Conservation (phyloP, 2,329 filamentous ascomycete genomes). For the Nigrospora sphaerica region DNA sequence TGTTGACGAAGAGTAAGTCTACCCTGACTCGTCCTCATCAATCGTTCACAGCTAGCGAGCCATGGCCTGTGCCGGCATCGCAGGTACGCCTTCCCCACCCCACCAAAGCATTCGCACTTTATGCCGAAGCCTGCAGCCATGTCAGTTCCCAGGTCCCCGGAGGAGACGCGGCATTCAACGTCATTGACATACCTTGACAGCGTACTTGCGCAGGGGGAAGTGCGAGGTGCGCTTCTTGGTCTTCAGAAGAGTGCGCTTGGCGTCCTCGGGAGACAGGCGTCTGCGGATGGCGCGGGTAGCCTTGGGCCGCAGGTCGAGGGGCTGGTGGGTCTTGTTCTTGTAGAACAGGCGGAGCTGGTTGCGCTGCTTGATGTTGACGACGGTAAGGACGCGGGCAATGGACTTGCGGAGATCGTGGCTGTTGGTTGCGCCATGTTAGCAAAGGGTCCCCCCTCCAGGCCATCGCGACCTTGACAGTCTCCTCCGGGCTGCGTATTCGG, state of each 20-base stretch:
- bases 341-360: constrained; percentile 98
- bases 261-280: constrained; percentile 88
- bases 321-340: constrained; percentile 99
- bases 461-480: too few relatives aligned
- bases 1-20: constrained; percentile 15
- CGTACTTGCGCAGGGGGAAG: constrained; percentile 98
- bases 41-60: constrained; percentile 6
- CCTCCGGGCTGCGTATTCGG: too few relatives aligned
- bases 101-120: background rate
- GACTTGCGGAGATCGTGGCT: constrained; percentile 99
- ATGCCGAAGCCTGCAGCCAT: background rate
- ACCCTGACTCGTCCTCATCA: constrained; percentile 21
- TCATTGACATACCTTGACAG: constrained; percentile 76
- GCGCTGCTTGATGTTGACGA: constrained; percentile 99
- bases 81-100: too few relatives aligned
- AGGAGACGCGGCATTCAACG: background rate
- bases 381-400: constrained; percentile 95
- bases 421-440: constrained; percentile 9
- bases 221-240: constrained; percentile 92
- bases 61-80: too few relatives aligned
- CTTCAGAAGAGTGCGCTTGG: constrained; percentile 79
- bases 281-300: constrained; percentile 97
- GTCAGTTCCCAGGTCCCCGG: too few relatives aligned
- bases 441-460: too few relatives aligned
- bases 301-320: constrained; percentile 97